phyloP scores from a whole-genome alignment of 352 stramenopile genomes.

The Pythium vanterpoolii region DNA sequence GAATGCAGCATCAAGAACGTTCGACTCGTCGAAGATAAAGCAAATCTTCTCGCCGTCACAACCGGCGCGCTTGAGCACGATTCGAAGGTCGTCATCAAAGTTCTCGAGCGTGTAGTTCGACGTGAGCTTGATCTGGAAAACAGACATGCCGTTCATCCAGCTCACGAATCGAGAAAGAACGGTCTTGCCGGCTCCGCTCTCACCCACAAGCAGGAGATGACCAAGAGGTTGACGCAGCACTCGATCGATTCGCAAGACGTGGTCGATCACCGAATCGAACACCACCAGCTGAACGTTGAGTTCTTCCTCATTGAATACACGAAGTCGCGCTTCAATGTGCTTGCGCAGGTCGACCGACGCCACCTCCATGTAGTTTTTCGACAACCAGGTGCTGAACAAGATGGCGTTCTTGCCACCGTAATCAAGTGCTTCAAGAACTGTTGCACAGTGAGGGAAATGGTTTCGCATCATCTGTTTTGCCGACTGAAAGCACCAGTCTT shows the following conservation, averaged over 20 bases:
- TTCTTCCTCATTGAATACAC: slow-evolving; percentile 99
- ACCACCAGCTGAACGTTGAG: slow-evolving; percentile 99
- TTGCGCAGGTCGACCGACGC: slow-evolving; percentile 91
- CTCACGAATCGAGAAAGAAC: slow-evolving; percentile 99
- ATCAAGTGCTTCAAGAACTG: slow-evolving; percentile 64
- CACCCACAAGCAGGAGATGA: slow-evolving; percentile 97
- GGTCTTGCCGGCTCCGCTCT: slow-evolving; percentile 98
- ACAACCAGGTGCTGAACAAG: slow-evolving; percentile 98
- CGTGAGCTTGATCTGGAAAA: slow-evolving; percentile 99
- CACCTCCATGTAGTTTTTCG: slow-evolving; percentile 95
- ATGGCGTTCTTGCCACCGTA: slow-evolving; percentile 89
- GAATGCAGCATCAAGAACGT: slow-evolving; percentile 97
- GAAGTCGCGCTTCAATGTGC: slow-evolving; percentile 95
- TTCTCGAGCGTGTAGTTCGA: slow-evolving; percentile 98
- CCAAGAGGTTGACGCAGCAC: slow-evolving; percentile 98
- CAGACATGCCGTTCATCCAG: slow-evolving; percentile 99
- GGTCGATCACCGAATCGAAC: slow-evolving; percentile 99
- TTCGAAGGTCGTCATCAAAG: slow-evolving; percentile 99
- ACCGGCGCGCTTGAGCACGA: slow-evolving; percentile 96
- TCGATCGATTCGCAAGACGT: slow-evolving; percentile 97
- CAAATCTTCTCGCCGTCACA: slow-evolving; percentile 99
- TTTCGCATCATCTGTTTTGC: slow-evolving; percentile 80
- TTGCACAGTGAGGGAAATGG: slow-evolving; percentile 82
- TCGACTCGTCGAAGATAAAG: slow-evolving; percentile 99
- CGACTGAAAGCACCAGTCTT: slow-evolving; percentile 94